phyloP scores from a whole-genome alignment of 441 rosid genomes.

The Theobroma grandiflorum region DNA sequence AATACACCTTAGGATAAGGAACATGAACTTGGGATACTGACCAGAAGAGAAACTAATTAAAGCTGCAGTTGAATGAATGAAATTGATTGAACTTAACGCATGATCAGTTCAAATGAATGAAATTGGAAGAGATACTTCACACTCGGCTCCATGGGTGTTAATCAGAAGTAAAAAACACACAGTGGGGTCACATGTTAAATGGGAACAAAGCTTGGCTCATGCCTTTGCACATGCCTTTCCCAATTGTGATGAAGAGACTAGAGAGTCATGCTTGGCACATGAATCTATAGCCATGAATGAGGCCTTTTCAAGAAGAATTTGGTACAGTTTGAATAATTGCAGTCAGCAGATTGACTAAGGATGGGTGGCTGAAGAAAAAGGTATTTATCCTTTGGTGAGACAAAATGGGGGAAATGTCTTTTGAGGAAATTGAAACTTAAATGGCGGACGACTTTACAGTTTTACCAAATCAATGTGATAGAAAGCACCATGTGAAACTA shows the following conservation, averaged over 20 bases:
- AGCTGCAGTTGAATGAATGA: not conserved
- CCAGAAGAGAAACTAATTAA: not conserved
- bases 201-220: not conserved
- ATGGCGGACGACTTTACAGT: conserved; percentile 18
- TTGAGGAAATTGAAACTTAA: not conserved
- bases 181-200: not conserved
- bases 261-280: conserved; percentile 4
- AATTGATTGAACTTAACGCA: too few relatives aligned
- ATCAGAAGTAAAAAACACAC: not conserved
- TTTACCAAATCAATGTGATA: not conserved
- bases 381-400: conserved; percentile 6
- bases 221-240: conserved; percentile 6
- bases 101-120: too few relatives aligned
- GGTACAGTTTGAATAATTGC: conserved; percentile 13
- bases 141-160: too few relatives aligned
- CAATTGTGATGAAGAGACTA: not conserved
- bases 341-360: not conserved
- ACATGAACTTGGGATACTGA: not conserved
- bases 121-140: too few relatives aligned
- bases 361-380: not conserved
- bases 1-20: not conserved
- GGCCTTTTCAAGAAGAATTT: not conserved
- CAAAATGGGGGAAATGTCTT: not conserved
- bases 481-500: conserved; percentile 18
- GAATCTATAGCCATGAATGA: conserved; percentile 10